These are phyloP conservation scores for Pythium coloratum DNA, from an alignment of 352 stramenopile species.

Conservation along the genomic window DNA sequence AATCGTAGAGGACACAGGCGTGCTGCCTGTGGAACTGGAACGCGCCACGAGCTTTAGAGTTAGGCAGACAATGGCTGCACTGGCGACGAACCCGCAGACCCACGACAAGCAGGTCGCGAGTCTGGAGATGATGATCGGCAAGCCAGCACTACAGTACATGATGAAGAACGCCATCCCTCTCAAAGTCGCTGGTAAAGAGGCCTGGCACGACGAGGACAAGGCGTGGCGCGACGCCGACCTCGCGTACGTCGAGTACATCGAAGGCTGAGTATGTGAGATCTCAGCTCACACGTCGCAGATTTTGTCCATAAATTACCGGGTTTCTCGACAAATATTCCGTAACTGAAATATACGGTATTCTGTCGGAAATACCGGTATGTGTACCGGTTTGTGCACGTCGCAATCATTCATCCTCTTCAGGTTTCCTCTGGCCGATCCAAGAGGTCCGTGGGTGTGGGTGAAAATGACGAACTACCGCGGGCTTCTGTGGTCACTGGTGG, in stretches of 20 bases:
- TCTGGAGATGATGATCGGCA: conserved; percentile 74
- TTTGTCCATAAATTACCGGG: conserved; percentile 6
- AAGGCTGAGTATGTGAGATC: conserved; percentile 34
- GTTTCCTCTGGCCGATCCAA: conserved; percentile 12
- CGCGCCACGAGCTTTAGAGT: conserved; percentile 65
- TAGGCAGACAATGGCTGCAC: conserved; percentile 46
- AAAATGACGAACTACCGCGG: conserved; percentile 46
- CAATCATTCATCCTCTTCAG: not conserved
- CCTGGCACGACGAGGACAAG: conserved; percentile 68
- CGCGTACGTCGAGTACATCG: conserved; percentile 73
- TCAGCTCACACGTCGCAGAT: conserved; percentile 14
- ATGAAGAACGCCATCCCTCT: conserved; percentile 50
- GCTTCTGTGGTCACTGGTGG: conserved; percentile 66
- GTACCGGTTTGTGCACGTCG: conserved; percentile 3
- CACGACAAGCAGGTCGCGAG: conserved; percentile 29
- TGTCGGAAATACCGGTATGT: conserved; percentile 2
- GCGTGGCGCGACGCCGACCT: conserved; percentile 61
- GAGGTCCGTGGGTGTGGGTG: not conserved
- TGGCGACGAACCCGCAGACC: conserved; percentile 5
- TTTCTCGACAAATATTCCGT: not conserved
- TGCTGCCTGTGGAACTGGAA: conserved; percentile 67
- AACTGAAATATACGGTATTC: not conserved
- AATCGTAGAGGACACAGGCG: conserved; percentile 71
- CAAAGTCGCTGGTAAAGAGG: conserved; percentile 57
- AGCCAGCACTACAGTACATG: conserved; percentile 65